Conservation (phyloP, 345 rosid genomes). For the Eucalyptus polyanthemos region DNA sequence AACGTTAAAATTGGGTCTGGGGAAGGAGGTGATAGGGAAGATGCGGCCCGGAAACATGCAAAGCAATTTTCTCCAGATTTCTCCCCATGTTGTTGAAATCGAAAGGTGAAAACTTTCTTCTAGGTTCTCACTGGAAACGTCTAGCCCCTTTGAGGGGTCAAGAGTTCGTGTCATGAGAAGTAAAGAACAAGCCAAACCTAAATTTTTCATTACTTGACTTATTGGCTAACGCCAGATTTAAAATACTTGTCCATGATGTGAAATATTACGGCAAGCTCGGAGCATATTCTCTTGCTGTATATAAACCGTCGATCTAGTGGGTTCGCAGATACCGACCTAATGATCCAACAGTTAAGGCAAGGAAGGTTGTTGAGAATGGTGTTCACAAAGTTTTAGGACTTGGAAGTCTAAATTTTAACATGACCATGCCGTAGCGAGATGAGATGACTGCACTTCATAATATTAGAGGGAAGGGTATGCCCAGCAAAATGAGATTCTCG, state of each 20-base stretch:
- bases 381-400: no score
- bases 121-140: neutral
- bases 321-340: no score
- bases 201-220: neutral
- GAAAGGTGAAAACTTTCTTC: neutral
- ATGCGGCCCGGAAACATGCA: neutral
- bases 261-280: neutral
- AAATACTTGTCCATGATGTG: neutral
- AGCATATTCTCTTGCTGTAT: no score
- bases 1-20: neutral
- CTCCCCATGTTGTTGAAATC: neutral
- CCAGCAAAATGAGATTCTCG: no score
- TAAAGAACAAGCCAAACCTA: neutral
- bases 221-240: accelerated
- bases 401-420: no score
- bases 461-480: no score
- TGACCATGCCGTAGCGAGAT: no score
- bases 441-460: no score
- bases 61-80: neutral
- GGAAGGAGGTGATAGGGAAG: neutral
- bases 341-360: no score
- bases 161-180: neutral
- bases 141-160: neutral
- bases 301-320: no score
- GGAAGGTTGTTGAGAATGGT: no score